These are phyloP conservation scores for Globisporangium lucens DNA, from an alignment of 352 stramenopile species.

Conservation along the genomic window DNA sequence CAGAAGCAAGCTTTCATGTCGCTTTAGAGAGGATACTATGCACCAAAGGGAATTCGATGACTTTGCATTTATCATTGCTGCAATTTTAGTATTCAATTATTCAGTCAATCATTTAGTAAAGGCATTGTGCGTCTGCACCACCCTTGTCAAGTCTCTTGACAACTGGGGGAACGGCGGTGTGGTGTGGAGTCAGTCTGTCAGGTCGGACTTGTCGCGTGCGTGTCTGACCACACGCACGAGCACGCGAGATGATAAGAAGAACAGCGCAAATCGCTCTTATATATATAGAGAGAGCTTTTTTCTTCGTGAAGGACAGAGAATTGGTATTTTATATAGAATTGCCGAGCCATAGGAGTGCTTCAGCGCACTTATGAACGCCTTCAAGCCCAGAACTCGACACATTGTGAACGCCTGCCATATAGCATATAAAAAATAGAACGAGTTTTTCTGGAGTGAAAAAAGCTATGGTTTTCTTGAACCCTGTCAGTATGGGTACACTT, in stretches of 20 bases:
- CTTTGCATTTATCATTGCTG: background rate
- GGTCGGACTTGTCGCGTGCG: background rate
- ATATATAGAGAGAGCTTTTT: background rate
- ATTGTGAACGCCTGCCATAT: no score
- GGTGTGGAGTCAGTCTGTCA: background rate
- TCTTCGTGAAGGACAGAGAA: no score
- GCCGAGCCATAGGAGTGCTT: no score
- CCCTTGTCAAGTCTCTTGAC: background rate
- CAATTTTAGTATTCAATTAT: background rate
- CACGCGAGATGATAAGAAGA: background rate
- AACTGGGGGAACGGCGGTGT: background rate
- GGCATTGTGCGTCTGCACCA: background rate
- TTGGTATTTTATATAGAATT: no score
- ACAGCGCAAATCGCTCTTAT: background rate
- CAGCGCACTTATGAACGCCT: no score
- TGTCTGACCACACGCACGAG: background rate
- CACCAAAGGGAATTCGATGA: background rate
- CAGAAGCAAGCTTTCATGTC: background rate
- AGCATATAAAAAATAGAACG: no score
- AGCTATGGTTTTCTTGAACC: background rate
- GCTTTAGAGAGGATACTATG: background rate
- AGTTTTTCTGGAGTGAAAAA: background rate
- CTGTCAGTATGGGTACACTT: constrained; percentile 10
- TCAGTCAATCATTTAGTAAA: background rate
- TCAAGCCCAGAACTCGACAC: no score